Base-by-base conservation (phyloP, 2,329 filamentous ascomycete species). In the Fusarium humuli region DNA sequence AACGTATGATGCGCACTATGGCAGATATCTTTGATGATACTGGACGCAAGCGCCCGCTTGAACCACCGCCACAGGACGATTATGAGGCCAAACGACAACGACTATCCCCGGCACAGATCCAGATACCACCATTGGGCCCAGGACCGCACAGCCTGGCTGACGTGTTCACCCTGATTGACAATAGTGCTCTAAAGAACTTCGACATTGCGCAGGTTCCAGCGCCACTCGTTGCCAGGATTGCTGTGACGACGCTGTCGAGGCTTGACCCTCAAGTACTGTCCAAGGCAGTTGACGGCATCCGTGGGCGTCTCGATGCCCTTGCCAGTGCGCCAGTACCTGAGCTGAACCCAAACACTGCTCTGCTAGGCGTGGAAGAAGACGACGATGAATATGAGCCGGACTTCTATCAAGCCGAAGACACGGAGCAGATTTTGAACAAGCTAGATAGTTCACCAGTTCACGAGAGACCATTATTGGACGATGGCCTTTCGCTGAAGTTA, bases 301-400 rank as follows among this genome's bases (percentile, higher is more conserved):
- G 86, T 37, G 81, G 81, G 52, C 85, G 89, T 56, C 79, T 86
- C 25, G 76, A 80, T 4, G 76, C 81, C 12, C 79, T 88, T 37
- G 81, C 83, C 30, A 82, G 79, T 32, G 79, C 82, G 7, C 83
- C 82, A n/a, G 75, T 80, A n/a, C 79, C 82, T 2, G 81, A 80
- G 9, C 67, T 88, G 29, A 88, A 88, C 66, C 83, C 88, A 10
- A 86, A 88, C 57, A 90, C 88, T 4, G 84, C 87, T 16, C 87
- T 87, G 2, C 78, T 91, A 4, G 88, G 87, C 27, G 90, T 92
- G 6, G 90, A 92, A 9, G 94, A 97, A 44, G 94, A 97, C 22
- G 94, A 97, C 46, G 82, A 84, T 62, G 93, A 97, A 73, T 98
- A 98, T 76, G 95, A 98, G 75, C 94, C 95, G 0, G 92, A 97